phyloP scores from a whole-genome alignment of 495 filamentous ascomycete genomes.

The Aspergillus baeticus region DNA sequence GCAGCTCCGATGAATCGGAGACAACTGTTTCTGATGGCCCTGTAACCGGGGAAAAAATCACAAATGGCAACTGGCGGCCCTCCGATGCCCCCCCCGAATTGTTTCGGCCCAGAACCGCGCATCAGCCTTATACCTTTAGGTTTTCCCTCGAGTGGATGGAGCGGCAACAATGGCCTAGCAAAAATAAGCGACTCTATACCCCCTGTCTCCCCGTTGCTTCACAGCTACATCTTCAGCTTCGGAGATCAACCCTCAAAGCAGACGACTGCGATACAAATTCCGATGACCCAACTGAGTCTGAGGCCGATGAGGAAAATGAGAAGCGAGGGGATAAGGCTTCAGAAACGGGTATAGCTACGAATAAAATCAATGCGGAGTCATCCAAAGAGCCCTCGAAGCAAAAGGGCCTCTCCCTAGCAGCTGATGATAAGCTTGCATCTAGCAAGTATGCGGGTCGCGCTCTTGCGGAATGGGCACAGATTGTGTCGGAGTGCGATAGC shows the following conservation, averaged over 20 bases:
- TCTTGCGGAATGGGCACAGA: conserved; percentile 84
- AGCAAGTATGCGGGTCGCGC: conserved; percentile 83
- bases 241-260: conserved; percentile 26
- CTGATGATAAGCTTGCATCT: conserved; percentile 32
- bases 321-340: conserved; percentile 1
- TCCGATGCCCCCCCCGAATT: conserved; percentile 28
- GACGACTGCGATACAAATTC: conserved; percentile 30
- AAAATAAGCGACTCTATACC: conserved; percentile 62
- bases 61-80: conserved; percentile 29
- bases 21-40: conserved; percentile 27
- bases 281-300: conserved; percentile 20
- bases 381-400: conserved; percentile 6
- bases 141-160: conserved; percentile 78
- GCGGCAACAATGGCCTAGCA: conserved; percentile 48
- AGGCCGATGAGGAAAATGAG: conserved; percentile 17
- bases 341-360: conserved; percentile 13
- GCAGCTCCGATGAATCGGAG: conserved; percentile 43
- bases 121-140: conserved; percentile 69
- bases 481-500: conserved; percentile 85
- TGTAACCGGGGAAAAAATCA: conserved; percentile 25
- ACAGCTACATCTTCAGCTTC: conserved; percentile 42
- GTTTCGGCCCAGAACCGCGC: conserved; percentile 38
- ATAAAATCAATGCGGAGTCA: conserved; percentile 12
- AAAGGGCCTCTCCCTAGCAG: conserved; percentile 12
- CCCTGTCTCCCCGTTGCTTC: conserved; percentile 77